Conservation (phyloP, 2,329 filamentous ascomycete species). For the Arthroderma sp. region DNA sequence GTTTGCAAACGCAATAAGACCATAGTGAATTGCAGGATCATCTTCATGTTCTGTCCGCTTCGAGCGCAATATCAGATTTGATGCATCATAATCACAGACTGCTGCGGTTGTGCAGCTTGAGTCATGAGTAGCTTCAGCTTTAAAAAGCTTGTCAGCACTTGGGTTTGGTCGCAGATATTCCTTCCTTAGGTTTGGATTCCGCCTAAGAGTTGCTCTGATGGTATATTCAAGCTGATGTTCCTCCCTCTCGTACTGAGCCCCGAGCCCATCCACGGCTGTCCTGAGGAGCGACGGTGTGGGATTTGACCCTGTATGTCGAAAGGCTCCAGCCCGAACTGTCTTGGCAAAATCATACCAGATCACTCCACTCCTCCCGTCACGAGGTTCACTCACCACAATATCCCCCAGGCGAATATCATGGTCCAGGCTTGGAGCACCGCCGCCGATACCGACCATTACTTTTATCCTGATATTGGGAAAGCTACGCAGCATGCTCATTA, state of each 20-base stretch:
- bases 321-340: slow-evolving; percentile 1
- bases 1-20: background rate
- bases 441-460: slow-evolving; percentile 16
- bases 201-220: no score
- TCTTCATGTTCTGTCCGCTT: no score
- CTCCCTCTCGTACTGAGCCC: background rate
- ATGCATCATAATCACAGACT: slow-evolving; percentile 2
- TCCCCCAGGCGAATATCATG: slow-evolving; percentile 15
- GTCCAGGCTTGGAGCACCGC: slow-evolving; percentile 10
- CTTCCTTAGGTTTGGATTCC: no score
- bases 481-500: slow-evolving; percentile 9
- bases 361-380: slow-evolving; percentile 4
- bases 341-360: slow-evolving; percentile 12
- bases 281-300: no score
- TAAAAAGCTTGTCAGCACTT: no score
- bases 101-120: background rate
- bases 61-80: no score
- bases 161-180: background rate
- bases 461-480: slow-evolving; percentile 11
- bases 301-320: slow-evolving; percentile 1
- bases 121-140: no score
- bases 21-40: background rate
- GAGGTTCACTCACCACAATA: slow-evolving; percentile 9
- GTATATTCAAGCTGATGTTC: no score
- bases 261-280: no score